Evolutionary conservation across 495 filamentous ascomycete genomes (phyloP), one percentile per base, ranked within the genome.

Genomic region (Tuber brumale): DNA sequence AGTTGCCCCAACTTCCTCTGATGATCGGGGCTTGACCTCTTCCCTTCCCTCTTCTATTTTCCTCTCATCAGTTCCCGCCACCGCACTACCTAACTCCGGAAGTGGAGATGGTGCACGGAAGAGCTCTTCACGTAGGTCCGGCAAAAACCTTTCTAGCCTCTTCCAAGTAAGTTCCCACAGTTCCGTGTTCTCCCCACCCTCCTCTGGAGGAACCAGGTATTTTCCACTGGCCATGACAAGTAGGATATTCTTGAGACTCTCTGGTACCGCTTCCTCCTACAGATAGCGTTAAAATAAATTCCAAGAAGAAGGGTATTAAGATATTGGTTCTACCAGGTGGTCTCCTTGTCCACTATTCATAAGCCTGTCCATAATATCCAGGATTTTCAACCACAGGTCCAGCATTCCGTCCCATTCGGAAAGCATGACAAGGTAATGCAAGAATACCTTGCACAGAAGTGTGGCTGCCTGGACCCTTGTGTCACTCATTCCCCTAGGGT

Each of bases 291-390:
- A 69, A 70, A 61, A 61, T 43, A 27, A 69, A 27, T 48, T 70
- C 21, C 5, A 71, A 75, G 42, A 39, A 70, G 44, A 61, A 44
- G 16, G 12, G 12, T 21, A 41, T 71, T 35, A 21, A 31, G 6
- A 23, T 7, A 31, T 23, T 39, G 37, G 41, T 39, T 92, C 84
- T 88, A 95, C 93, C 82, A 97, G 85, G 80, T 91, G 94, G 81
- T 97, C 93, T 19, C 93, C 92, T 84, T 97, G 94, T 6, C 95
- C 95, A 80, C 93, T 96, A 83, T 97, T 97, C 91, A 98, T 97
- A 80, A 99, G 87, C 42, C 95, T 88, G 81, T 98, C 95, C 87
- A 98, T 94, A 73, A 98, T 93, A 83, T 95, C 93, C 81, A 99
- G 87, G 72, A 98, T 97, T 84, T 90, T 90, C 27, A 95, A 84